These are phyloP conservation scores for Geosiphon pyriformis DNA, from an alignment of 192 early-diverging fungal genomes.

Conservation along the genomic window DNA sequence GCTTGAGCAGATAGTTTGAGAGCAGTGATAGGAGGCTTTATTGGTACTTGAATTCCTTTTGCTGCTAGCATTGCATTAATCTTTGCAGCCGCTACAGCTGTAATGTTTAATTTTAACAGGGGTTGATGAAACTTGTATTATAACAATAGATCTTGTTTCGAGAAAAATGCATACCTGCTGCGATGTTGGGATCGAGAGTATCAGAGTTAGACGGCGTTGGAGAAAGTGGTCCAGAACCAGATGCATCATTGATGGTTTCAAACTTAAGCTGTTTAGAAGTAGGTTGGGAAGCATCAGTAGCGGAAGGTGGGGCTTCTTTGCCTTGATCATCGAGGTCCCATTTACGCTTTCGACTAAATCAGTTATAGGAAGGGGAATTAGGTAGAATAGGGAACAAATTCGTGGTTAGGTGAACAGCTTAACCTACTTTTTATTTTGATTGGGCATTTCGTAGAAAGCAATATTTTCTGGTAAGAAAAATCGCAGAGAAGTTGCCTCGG, in stretches of 20 bases:
- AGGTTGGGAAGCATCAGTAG: neutral
- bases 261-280: constrained; percentile 17
- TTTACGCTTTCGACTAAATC: constrained; percentile 30
- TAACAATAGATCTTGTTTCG: neutral
- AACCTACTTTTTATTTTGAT: neutral
- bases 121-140: too few relatives aligned
- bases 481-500: too few relatives aligned
- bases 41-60: constrained; percentile 41
- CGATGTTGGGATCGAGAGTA: constrained; percentile 8
- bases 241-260: constrained; percentile 1
- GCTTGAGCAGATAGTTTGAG: constrained; percentile 7
- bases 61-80: constrained; percentile 49
- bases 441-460: neutral
- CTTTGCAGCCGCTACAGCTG: constrained; percentile 47
- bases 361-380: neutral
- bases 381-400: neutral
- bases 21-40: constrained; percentile 11
- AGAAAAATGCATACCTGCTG: constrained; percentile 1
- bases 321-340: constrained; percentile 43
- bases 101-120: neutral
- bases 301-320: constrained; percentile 22
- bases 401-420: neutral
- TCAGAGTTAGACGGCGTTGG: neutral
- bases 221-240: neutral
- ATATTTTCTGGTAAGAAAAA: too few relatives aligned